Percentiles rank a stretch among this genome's conserved stretches.
Evolutionary conservation across 257 asterid species (phyloP).

Genomic region (Solanum virginianum): DNA sequence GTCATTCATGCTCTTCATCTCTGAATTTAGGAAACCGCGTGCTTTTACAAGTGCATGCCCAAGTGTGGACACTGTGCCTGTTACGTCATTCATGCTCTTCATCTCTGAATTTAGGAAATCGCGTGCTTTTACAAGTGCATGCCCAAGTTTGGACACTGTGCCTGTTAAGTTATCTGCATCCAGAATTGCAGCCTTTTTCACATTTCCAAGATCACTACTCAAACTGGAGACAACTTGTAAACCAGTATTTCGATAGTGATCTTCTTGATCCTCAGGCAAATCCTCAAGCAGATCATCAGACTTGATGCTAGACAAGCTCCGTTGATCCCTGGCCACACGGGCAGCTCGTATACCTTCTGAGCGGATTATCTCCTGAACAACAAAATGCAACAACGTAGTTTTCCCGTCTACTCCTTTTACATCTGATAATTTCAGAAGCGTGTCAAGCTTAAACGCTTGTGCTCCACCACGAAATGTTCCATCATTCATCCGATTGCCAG

Average conservation of each 20-base stretch:
- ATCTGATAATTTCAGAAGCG: conserved; percentile 71
- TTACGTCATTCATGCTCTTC: conserved; percentile 37
- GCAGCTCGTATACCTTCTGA: conserved; percentile 83
- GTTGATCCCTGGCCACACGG: conserved; percentile 34
- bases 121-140: conserved; percentile 36
- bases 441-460: conserved; percentile 90
- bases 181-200: conserved; percentile 54
- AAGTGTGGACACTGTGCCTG: conserved; percentile 49
- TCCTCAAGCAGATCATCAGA: conserved; percentile 35
- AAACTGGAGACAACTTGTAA: conserved; percentile 59
- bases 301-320: conserved; percentile 29
- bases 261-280: conserved; percentile 32
- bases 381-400: conserved; percentile 81
- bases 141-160: conserved; percentile 44
- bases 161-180: conserved; percentile 57
- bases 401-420: conserved; percentile 89
- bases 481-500: conserved; percentile 90
- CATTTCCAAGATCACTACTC: conserved; percentile 61
- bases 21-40: conserved; percentile 42
- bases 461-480: conserved; percentile 97
- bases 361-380: conserved; percentile 79
- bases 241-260: conserved; percentile 44
- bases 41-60: conserved; percentile 39
- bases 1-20: conserved; percentile 33
- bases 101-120: conserved; percentile 47